Evolutionary conservation across 305 asterid genomes (phyloP), one percentile per base, ranked within the genome.

Genomic region (Solanum hybrid): DNA sequence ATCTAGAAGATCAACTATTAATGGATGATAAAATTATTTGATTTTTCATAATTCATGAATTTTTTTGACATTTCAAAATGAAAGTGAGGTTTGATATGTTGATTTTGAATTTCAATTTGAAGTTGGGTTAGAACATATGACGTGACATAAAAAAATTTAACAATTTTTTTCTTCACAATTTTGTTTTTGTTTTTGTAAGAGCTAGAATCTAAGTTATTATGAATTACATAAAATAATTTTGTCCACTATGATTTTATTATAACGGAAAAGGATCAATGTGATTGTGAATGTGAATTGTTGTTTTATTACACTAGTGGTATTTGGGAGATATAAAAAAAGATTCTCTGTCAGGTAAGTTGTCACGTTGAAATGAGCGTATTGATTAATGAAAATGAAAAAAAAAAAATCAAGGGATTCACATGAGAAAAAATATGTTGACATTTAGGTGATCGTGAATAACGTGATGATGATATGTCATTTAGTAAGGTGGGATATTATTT

Each of bases 101-200:
- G 71, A 7, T 60, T 60, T 60, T 60, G 26, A 60, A 60, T 60
- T 60, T 20, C 26, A 60, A 60, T 7, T 60, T 60, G 26, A 60
- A 20, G 71, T 20, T 60, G 26, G 71, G 71, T 60, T 60, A 60
- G 2, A 56, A 56, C 69, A 56, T 17, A 56, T 56, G 0, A 17
- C 24, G 12, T 7, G 71, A 60, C 0, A 60, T 20, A 0, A 0
- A 60, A 7, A 0, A 0, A 1, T 7, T 60, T 20, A 7, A 60
- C 11, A 20, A 60, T 60, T 1, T 17, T 3, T 56, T 56, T 56
- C 69, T 17, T 56, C 24, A 56, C 69, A 56, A 0, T 2, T 17
- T 56, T 56, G 1, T 40, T 20, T 56, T 56, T 56, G n/a, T 7
- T 56, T 56, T 60, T 60, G 0, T 20, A 20, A 60, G 11, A 60